A percentile compares a stretch with the other conserved stretches of the same genome.
Evolutionary conservation across 2,329 filamentous ascomycete species (phyloP).

Genomic region (Exutisphaerella laricina): DNA sequence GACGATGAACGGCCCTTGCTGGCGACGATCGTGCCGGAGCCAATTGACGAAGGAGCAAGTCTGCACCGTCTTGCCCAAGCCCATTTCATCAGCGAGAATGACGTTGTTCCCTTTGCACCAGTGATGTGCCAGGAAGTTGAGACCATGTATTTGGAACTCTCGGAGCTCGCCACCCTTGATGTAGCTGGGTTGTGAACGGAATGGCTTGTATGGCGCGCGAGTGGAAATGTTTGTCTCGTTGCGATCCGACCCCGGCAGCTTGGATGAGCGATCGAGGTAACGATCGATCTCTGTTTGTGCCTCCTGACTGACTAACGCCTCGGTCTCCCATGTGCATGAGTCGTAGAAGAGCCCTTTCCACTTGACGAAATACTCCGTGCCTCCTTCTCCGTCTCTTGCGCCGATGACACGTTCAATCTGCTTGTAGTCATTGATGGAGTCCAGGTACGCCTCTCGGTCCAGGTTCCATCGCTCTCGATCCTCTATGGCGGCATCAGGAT

Average conservation of each 20-base stretch:
- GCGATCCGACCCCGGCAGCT: constrained; percentile 73
- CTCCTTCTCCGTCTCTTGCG: constrained; percentile 70
- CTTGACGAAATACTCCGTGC: constrained; percentile 87
- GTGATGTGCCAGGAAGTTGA: constrained; percentile 94
- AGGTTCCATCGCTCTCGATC: constrained; percentile 90
- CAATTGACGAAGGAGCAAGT: constrained; percentile 96
- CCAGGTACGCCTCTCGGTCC: constrained; percentile 85
- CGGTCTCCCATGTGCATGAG: constrained; percentile 87
- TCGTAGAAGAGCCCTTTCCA: constrained; percentile 85
- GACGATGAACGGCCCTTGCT: constrained; percentile 93
- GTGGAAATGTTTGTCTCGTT: constrained; percentile 70
- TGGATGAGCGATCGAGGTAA: constrained; percentile 75
- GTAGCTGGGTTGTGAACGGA: constrained; percentile 79
- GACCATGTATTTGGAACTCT: constrained; percentile 85
- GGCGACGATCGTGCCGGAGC: constrained; percentile 80
- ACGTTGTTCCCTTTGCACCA: constrained; percentile 94
- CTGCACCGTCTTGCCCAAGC: constrained; percentile 95
- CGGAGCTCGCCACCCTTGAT: constrained; percentile 79
- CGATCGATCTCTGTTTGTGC: constrained; percentile 89
- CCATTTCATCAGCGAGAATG: constrained; percentile 98
- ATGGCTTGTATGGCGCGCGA: constrained; percentile 63
- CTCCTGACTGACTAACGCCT: constrained; percentile 65
- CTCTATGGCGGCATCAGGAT: constrained; percentile 70
- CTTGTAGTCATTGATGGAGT: constrained; percentile 83
- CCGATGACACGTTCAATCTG: constrained; percentile 91